Base-by-base conservation (phyloP, 768 basidiomycete genomes). In the Hygrocybe punicea region DNA sequence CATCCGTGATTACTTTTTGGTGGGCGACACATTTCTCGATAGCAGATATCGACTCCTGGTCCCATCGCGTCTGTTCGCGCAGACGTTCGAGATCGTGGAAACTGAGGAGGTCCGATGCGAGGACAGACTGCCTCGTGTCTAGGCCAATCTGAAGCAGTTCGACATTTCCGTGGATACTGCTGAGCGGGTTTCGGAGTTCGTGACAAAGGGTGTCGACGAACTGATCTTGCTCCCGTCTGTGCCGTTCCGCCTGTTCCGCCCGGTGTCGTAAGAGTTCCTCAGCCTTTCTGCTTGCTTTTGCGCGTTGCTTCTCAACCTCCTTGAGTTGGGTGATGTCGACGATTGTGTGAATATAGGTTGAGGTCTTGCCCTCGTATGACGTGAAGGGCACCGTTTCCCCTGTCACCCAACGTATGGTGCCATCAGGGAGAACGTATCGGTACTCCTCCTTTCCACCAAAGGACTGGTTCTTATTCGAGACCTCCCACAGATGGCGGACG, bases 1-100 rank as follows among this genome's bases (percentile, higher is more conserved):
- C 54, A 55, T 55, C 54, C 8, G 54, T 55, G 54, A 55, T 55
- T 8, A 55, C 46, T 23, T 55, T 55, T 39, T 55, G 54, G 25
- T 55, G 54, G 29, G 54, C 54, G 3, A 55, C 44, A 21, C 54
- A 55, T 55, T 55, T 55, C 25, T 55, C 54, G 16, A 55, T 55
- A 21, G 54, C 54, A 14, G 44, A 25, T 42, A 55, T 19, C 10
- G 54, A 55, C 36, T 55, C 54, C 14, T 45, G 46, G 33, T 55
- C 54, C 54, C 54, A 55, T 33, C 33, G n/a, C 6, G 19, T 6
- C 34, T 55, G 54, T 13, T 55, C 54, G 3, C 54, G 54, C 9
- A 55, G 44, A 21, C 54, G 42, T 34, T 55, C 16, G 17, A 55
- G 54, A 19, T 47, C 16, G 6, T 48, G 24, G 21, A 8, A 44